These are phyloP conservation scores for Excoecaria cochinchinensis DNA, from an alignment of 345 rosid genomes.

Conservation along the genomic window DNA sequence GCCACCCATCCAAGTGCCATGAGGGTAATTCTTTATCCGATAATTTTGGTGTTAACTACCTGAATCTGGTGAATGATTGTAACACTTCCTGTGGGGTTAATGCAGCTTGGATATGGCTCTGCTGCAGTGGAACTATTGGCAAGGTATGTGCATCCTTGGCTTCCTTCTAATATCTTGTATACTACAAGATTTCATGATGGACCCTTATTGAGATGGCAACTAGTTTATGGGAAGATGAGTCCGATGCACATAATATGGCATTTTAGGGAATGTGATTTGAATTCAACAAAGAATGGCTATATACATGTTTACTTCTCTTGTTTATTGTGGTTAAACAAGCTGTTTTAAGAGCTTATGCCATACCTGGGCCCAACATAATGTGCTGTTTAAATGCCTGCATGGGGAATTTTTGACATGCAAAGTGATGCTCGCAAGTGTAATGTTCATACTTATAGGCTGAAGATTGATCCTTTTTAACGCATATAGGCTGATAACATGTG, in stretches of 20 bases:
- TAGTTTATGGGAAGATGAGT: background rate
- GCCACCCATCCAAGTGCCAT: conserved; percentile 97
- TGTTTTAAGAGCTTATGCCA: background rate
- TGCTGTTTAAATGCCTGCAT: background rate
- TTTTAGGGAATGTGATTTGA: background rate
- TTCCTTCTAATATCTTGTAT: conserved; percentile 4
- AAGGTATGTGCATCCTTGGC: conserved; percentile 46
- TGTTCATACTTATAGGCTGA: background rate
- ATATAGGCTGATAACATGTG: background rate
- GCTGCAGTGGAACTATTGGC: conserved; percentile 81
- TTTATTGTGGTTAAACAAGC: background rate
- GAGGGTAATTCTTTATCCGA: conserved; percentile 53
- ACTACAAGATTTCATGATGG: background rate
- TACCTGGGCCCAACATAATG: too few relatives aligned
- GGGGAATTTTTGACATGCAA: background rate
- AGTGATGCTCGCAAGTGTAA: background rate
- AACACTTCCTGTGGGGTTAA: conserved; percentile 18
- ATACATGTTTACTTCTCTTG: background rate
- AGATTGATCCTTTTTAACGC: background rate
- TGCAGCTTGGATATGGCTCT: conserved; percentile 98
- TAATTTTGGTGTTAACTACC: background rate
- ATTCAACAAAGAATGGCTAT: background rate
- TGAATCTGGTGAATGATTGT: conserved; percentile 22
- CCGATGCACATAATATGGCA: background rate
- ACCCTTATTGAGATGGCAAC: background rate